Base-by-base conservation (phyloP, 148 eudicot genomes). In the Rhododendron kiyosumense region DNA sequence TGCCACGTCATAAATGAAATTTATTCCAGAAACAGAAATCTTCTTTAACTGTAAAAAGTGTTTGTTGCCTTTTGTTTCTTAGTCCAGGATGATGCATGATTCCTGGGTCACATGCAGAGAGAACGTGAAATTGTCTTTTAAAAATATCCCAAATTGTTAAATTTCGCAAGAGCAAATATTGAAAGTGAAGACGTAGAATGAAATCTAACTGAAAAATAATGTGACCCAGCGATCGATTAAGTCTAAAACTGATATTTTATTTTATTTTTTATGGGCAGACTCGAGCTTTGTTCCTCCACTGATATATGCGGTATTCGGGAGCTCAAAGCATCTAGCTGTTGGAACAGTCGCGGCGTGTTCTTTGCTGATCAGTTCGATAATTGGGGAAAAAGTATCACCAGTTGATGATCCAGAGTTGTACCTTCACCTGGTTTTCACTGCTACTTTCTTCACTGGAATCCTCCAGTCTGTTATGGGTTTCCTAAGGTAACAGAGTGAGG, bases 221-320 rank as follows among this genome's bases (percentile, higher is more conserved):
- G 7, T 18, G 61, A 57, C 7, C 17, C 7, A 9, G 41, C 17
- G 45, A 10, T 14, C 0, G 20, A 30, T 30, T 4, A 13, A 41
- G 79, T 43, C 6, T 38, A 24, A 10, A 78, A 10, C 9, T 10
- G 3, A 41, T 8, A 5, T 8, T 22, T 3, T 76, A 2, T 78
- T 20, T 0, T 2, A 0, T 3, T 4, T 48, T 26, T 1, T 7
- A 10, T 13, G 17, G 65, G 85, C 92, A 96, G 99, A 96, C 89
- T 96, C 98, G 45, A 94, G 97, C 87, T 96, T 95, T 84, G 97
- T 96, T 18, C 99, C 98, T 43, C 94, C 99, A 32, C 86, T 96
- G 1, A 86, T 96, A 12, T 96, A 96, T 54, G 92, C 96, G 0
- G 79, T 95, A 0, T 93, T 95, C 30, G 99, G 99, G 45, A 96